Evolutionary conservation across 441 rosid species (phyloP), one percentile per base, ranked within the genome.

Genomic region (Arabidopsis lyrata): DNA sequence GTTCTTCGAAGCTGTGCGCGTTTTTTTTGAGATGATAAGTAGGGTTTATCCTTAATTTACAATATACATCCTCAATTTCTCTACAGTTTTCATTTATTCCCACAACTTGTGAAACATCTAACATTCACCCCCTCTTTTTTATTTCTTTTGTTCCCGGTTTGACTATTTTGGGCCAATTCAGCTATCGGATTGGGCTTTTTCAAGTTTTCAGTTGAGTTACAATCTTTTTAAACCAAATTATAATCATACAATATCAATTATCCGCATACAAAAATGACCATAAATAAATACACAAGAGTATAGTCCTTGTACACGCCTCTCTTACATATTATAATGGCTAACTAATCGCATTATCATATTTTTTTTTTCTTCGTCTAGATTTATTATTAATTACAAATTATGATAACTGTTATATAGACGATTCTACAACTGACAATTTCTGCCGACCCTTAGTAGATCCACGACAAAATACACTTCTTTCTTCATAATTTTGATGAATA

Each of bases 41-140:
- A 77, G 68, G 73, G 73, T 77, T 71, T 72, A 77, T 71, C 58
- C 12, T 66, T 52, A 27, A n/a, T 77, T 77, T 77, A 65, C 3
- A 5, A 55, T n/a, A 0, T n/a, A 20, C 10, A 34, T 38, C 77
- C 67, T 50, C 12, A 0, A 42, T 60, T 5, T 66, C 27, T 71
- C 12, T 50, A 8, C 1, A 14, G 41, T 14, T 50, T 31, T n/a
- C 18, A 42, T 8, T 71, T 42, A 9, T 27, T 10, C 35, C 64
- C 52, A 32, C 5, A 0, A 71, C 4, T 52, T 66, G 0, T 58
- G 3, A 13, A 22, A 55, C 0, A 44, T 60, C 11, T 20, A 29
- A 54, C 36, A 24, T 69, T 62, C 47, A 42, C 50, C 74, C 9
- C 36, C 10, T 8, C 16, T 35, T 5, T 5, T 34, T 35, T 15